These are phyloP conservation scores for Pouteria glomerata DNA, from an alignment of 148 eudicot genomes.

Conservation along the genomic window DNA sequence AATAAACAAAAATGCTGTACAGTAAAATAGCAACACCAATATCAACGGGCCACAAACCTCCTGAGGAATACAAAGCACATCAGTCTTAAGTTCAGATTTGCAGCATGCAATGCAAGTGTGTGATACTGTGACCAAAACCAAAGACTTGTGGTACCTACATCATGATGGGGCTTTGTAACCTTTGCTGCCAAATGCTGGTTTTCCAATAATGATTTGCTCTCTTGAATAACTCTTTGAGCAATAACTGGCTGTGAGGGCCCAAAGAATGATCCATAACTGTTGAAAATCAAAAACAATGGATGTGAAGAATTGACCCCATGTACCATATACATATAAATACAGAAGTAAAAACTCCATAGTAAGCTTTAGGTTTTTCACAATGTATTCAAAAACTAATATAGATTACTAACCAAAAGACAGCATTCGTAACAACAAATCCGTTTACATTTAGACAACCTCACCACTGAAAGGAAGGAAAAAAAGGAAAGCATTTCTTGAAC, in stretches of 20 bases:
- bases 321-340: not conserved
- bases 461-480: not conserved
- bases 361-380: not conserved
- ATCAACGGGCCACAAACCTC: not conserved
- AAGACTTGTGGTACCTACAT: slow-evolving; percentile 34
- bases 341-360: not conserved
- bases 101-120: not conserved
- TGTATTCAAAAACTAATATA: not conserved
- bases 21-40: not conserved
- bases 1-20: not conserved
- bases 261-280: slow-evolving; percentile 91
- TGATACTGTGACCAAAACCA: not conserved
- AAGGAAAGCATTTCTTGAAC: too few relatives aligned
- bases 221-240: slow-evolving; percentile 87
- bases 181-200: slow-evolving; percentile 64
- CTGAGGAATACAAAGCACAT: not conserved
- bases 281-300: slow-evolving; percentile 8
- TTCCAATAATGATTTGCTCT: slow-evolving; percentile 80
- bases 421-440: not conserved
- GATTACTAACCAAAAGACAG: not conserved
- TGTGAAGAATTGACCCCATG: not conserved
- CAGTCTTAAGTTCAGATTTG: not conserved
- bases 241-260: slow-evolving; percentile 90
- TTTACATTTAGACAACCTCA: not conserved
- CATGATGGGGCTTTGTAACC: slow-evolving; percentile 34